Evolutionary conservation across 2,329 filamentous ascomycete genomes (phyloP), one percentile per base, ranked within the genome.

Genomic region (Exophiala oligosperma): DNA sequence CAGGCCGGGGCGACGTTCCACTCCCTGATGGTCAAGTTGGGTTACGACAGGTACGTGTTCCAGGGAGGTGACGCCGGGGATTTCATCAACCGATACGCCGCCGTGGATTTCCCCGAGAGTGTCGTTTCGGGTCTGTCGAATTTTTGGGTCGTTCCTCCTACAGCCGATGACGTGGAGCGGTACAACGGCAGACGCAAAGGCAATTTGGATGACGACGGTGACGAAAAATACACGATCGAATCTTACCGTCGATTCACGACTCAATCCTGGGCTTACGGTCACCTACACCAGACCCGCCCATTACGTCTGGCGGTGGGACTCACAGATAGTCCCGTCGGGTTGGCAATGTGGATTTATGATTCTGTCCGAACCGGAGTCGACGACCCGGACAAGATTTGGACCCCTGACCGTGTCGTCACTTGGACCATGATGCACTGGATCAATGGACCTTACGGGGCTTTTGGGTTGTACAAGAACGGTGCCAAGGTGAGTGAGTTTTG

Each of bases 31-130:
- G 72, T 81, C 3, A 77, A 79, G 9, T 77, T 91, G 1, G 87
- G 87, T 0, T 91, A 89, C 68, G 74, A 52, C 11, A n/a, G 84
- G 72, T 89, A 87, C 59, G 69, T 75, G 1, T 74, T 76, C 4
- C 82, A 89, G 73, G 86, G 85, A 62, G 88, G 88, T 23, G 88
- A 91, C 68, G 89, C 86, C 85, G 89, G 88, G 17, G 70, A 80
- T 67, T 78, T 80, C 64, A 81, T 91, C 65, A 86, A 85, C 7
- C 81, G 88, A 2, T 72, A 78, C 12, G 81, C 91, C 58, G 83
- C 82, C 0, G 69, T 81, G 4, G 70, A 82, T 1, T 90, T 87
- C 64, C 84, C 54, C 8, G 17, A 80, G 4, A 43, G 40, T 14
- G 40, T 43, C 32, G 56, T 57, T 17, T 65, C 65, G 9, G 59